phyloP scores from a whole-genome alignment of 1,284 basidiomycete species.

The Cryptococcus sp. region DNA sequence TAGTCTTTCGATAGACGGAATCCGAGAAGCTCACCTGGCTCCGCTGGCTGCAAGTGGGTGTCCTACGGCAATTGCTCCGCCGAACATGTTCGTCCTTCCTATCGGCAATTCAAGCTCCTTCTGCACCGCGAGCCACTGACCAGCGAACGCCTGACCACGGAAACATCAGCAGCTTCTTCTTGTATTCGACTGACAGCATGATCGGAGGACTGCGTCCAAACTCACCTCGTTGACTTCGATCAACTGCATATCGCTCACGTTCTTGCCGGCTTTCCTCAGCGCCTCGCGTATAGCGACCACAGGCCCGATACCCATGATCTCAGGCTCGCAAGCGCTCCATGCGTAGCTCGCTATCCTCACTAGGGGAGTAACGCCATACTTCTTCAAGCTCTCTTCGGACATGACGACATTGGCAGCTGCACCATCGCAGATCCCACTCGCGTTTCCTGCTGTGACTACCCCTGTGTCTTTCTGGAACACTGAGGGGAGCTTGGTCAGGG shows the following conservation, averaged over 20 bases:
- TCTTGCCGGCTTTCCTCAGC: conserved; percentile 41
- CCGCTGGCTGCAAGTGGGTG: conserved; percentile 61
- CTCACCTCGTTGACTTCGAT: conserved; percentile 59
- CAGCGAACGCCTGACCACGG: conserved; percentile 56
- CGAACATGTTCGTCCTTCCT: conserved; percentile 61
- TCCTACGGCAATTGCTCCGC: conserved; percentile 57
- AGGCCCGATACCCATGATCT: conserved; percentile 62
- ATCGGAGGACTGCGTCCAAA: neutral
- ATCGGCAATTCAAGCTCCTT: conserved; percentile 58
- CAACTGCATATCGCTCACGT: conserved; percentile 57
- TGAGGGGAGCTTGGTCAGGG: conserved; percentile 55
- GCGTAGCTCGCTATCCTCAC: conserved; percentile 58
- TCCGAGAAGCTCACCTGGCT: conserved; percentile 45
- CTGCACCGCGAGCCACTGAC: conserved; percentile 60
- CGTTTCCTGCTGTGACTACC: conserved; percentile 60
- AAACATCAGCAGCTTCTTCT: neutral
- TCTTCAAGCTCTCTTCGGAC: conserved; percentile 55
- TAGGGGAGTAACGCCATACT: conserved; percentile 56
- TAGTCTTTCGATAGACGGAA: neutral
- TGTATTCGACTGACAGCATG: neutral
- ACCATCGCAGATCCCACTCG: conserved; percentile 60
- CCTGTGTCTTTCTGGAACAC: conserved; percentile 59
- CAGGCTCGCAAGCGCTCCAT: conserved; percentile 60
- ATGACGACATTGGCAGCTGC: conserved; percentile 61
- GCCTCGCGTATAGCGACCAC: conserved; percentile 50